These are phyloP conservation scores for Oxyria digyna DNA, from an alignment of 148 eudicot genomes.

Conservation along the genomic window DNA sequence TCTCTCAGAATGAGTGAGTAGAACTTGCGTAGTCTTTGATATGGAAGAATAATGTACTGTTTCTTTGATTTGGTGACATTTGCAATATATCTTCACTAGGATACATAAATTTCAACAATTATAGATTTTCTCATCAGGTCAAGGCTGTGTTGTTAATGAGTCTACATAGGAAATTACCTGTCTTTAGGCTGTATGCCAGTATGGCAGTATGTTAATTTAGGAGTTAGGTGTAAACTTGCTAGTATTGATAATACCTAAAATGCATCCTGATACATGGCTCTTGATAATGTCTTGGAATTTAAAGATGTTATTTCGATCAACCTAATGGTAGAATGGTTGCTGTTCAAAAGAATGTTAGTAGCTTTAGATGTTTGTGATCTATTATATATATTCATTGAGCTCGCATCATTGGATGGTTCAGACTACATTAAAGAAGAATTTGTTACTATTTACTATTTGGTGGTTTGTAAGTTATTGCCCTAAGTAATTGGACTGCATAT, in stretches of 20 bases:
- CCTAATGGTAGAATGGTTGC: neutral
- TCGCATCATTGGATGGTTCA: neutral
- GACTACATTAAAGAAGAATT: neutral
- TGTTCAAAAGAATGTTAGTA: neutral
- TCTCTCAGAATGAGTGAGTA: neutral
- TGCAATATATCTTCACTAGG: neutral
- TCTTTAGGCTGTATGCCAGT: neutral
- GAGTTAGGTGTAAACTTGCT: neutral
- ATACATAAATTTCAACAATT: neutral
- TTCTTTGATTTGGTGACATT: neutral
- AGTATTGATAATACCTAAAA: neutral
- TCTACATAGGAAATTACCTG: neutral
- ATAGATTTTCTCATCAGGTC: neutral
- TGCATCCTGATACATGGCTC: neutral
- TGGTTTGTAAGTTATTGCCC: neutral
- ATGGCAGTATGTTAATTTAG: neutral
- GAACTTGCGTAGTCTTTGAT: neutral
- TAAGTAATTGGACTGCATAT: neutral
- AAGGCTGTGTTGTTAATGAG: neutral
- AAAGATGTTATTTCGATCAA: neutral
- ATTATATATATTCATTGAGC: neutral
- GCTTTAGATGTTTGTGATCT: neutral
- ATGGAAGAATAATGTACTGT: neutral
- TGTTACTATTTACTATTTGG: neutral
- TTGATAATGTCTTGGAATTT: neutral